Percentiles rank a stretch among this genome's conserved stretches.
These are phyloP conservation scores for Aspergillus novoparasiticus DNA, from an alignment of 2,329 filamentous ascomycete genomes.

Conservation along the genomic window DNA sequence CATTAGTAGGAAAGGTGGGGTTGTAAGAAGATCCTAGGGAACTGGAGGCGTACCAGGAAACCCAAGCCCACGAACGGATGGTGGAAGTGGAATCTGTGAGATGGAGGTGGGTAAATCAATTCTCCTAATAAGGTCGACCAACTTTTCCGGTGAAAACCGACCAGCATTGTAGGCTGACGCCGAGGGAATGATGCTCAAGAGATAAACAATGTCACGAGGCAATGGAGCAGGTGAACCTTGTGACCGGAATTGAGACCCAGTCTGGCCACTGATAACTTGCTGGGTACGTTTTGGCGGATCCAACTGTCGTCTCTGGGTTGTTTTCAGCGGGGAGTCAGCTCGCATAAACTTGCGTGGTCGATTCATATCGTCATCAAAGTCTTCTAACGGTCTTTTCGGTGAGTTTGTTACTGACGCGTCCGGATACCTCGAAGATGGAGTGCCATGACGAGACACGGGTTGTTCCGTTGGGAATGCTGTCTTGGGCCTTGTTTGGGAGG, in stretches of 20 bases:
- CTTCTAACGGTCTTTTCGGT: conserved; percentile 66
- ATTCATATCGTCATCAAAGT: conserved; percentile 69
- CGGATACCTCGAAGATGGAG: conserved; percentile 38
- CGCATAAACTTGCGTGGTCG: conserved; percentile 84
- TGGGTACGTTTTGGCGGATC: conserved; percentile 68
- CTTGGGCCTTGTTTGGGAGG: conserved; percentile 74
- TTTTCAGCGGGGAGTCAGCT: conserved; percentile 91
- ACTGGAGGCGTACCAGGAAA: conserved; percentile 36
- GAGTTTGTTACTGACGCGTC: conserved; percentile 44
- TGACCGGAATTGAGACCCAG: conserved; percentile 50
- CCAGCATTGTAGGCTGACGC: conserved; percentile 71
- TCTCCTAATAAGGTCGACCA: conserved; percentile 73
- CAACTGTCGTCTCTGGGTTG: conserved; percentile 79
- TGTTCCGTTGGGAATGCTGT: conserved; percentile 37
- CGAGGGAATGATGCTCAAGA: conserved; percentile 73
- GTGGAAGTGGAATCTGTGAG: conserved; percentile 41
- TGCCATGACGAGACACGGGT: conserved; percentile 33
- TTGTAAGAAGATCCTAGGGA: too few species aligned
- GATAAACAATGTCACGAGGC: conserved; percentile 65
- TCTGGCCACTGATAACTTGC: conserved; percentile 32
- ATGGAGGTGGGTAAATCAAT: conserved; percentile 64
- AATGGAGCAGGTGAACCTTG: conserved; percentile 65
- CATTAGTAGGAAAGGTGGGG: conserved; percentile 5
- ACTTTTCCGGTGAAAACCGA: conserved; percentile 68
- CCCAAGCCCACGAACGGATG: conserved; percentile 34